Evolutionary conservation across 177 flowering plant species (phyloP).

Genomic region (Tripterygium wilfordii): DNA sequence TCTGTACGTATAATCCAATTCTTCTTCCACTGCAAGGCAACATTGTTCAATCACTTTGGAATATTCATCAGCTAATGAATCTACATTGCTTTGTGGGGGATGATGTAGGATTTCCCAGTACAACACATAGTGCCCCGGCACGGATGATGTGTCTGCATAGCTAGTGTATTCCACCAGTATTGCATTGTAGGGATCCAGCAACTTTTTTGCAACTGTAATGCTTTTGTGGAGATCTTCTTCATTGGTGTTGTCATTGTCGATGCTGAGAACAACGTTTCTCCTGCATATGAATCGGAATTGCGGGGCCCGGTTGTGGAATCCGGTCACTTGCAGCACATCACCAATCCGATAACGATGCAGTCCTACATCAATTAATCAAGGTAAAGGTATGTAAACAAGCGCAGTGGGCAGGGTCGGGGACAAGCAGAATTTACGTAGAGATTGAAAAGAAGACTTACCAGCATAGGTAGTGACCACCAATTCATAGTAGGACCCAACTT

Average conservation of each 20-base stretch:
- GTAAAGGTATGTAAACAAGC: too few species aligned
- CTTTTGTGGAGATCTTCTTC: constrained; percentile 75
- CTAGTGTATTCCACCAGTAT: constrained; percentile 75
- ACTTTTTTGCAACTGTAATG: constrained; percentile 40
- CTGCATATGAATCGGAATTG: constrained; percentile 77
- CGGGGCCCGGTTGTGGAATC: constrained; percentile 67
- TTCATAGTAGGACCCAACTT: constrained; percentile 55
- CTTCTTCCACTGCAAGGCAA: constrained; percentile 61
- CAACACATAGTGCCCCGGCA: constrained; percentile 76
- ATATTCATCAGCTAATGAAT: constrained; percentile 2
- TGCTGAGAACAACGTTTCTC: constrained; percentile 66
- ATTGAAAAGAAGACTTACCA: constrained; percentile 30
- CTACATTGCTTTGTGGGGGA: too few species aligned
- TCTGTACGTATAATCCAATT: constrained; percentile 57
- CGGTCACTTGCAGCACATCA: constrained; percentile 70
- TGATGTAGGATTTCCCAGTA: constrained; percentile 56
- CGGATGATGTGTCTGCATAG: constrained; percentile 56
- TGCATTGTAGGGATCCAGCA: constrained; percentile 48
- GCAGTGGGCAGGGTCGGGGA: too few species aligned
- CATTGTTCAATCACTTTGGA: constrained; percentile 44
- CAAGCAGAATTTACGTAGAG: too few species aligned
- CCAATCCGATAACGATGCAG: constrained; percentile 64
- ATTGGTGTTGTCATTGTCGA: constrained; percentile 73
- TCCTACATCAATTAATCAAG: constrained; percentile 25
- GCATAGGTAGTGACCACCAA: constrained; percentile 74